Evolutionary conservation across 495 filamentous ascomycete genomes (phyloP).

Genomic region (Podospora sp.): DNA sequence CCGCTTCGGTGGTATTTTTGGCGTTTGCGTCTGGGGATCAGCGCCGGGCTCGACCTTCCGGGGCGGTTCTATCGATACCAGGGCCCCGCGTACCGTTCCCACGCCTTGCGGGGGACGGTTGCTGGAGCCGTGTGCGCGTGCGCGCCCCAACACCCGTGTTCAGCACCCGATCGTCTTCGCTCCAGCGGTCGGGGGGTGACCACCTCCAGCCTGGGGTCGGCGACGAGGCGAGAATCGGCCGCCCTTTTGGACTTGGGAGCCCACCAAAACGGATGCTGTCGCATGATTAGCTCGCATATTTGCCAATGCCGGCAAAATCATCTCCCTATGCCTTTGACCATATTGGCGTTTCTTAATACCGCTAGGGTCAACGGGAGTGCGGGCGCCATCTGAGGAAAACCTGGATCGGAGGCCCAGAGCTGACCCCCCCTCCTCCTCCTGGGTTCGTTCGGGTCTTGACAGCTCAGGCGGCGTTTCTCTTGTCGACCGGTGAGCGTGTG

Average conservation of each 20-base stretch:
- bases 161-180: conserved; percentile 13
- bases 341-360: conserved; percentile 32
- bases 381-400: conserved; percentile 29
- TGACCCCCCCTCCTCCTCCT: conserved; percentile 26
- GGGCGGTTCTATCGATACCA: conserved; percentile 23
- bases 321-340: conserved; percentile 36
- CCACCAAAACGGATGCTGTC: conserved; percentile 21
- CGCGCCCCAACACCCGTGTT: conserved; percentile 12
- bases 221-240: conserved; percentile 13
- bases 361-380: conserved; percentile 31
- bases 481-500: conserved; percentile 18
- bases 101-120: conserved; percentile 8
- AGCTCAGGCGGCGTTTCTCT: conserved; percentile 22
- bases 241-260: conserved; percentile 14
- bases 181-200: conserved; percentile 4
- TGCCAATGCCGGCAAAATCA: conserved; percentile 45
- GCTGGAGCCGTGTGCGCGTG: conserved; percentile 3
- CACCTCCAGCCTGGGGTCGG: conserved; percentile 16
- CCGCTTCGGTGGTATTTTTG: conserved; percentile 19
- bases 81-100: conserved; percentile 7
- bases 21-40: conserved; percentile 18
- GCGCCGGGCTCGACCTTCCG: conserved; percentile 18
- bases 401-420: conserved; percentile 27
- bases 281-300: conserved; percentile 43
- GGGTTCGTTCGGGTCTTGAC: conserved; percentile 18